Base-by-base conservation (phyloP, 2,329 filamentous ascomycete genomes). In the Nectriaceae sp. region DNA sequence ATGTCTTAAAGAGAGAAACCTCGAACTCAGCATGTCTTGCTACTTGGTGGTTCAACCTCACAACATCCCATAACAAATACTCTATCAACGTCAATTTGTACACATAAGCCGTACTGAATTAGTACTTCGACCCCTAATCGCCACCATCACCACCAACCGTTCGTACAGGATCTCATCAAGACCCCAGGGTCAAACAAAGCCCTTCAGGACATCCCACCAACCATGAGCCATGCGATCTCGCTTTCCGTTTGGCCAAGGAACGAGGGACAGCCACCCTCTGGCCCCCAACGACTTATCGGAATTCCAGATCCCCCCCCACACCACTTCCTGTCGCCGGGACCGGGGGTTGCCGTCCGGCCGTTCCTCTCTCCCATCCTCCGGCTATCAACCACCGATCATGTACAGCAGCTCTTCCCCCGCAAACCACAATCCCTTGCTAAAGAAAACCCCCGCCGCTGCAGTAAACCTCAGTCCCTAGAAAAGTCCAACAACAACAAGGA, bases 161-260 rank as follows among this genome's bases (percentile, higher is more conserved):
- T 65, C 40, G 65, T 65, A 63, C 63, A 63, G 65, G 63, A 44
- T 44, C 44, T 50, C 50, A 41, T 52, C 56, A 59, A 56, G 59
- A 58, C 58, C 59, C 56, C 59, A 49, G 55, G 56, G 46, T 49
- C 55, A 49, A 11, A 45, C 38, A 60, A 51, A 57, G 55, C 53
- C 55, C 56, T 13, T 13, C 24, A 29, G 24, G 13, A 6, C 11
- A 16, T 36, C 33, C n/a, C 33, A 36, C 33, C 33, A 36, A 36
- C 33, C 33, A 36, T n/a, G 16, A 19, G 13, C 33, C 11, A 5
- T 15, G 33, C 33, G 33, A 36, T 15, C 24, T 36, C 33, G 33
- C 33, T 36, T 36, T 36, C 26, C 26, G 33, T 19, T 16, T n/a
- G 8, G 13, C 33, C 33, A 36, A 11, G 16, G 16, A 36, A 31